Evolutionary conservation across 2,329 filamentous ascomycete genomes (phyloP), one percentile per base, ranked within the genome.

Genomic region (Clonostachys rosea): DNA sequence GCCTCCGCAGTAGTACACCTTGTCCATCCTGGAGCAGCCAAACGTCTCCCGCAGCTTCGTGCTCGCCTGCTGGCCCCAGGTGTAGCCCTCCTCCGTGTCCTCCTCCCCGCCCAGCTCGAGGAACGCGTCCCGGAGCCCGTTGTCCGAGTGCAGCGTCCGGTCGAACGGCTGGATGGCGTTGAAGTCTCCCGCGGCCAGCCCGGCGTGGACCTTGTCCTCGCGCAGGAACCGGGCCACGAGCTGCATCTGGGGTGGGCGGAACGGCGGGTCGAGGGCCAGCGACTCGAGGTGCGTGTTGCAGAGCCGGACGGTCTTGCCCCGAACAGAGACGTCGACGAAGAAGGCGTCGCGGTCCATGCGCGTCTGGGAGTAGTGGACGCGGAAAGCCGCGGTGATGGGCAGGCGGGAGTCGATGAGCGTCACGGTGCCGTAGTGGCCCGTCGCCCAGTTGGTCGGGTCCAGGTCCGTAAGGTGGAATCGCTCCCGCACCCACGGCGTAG

Each of bases 251-350:
- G 61, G 53, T 0, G 75, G 75, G 0, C 79, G 69, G 16, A 68
- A 59, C 1, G 77, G 75, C 1, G 75, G 76, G 5, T 71, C 58
- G 1, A 70, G 60, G 0, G 68, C 64, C 14, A 83, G 60, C 3
- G 75, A 79, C 56, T 83, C 79, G 5, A 83, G 73, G 54, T 83
- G 79, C 1, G 72, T 74, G 55, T 79, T 80, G 59, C 77, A 79
- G 5, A 82, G 54, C 5, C 78, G 68, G 6, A 81, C 51, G 0
- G 59, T 59, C 43, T 54, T 59, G 34, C 46, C 46, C 18, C 54
- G 35, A 18, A 73, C 46, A 0, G 50, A 47, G 20, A 54, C 41
- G 46, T 83, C 78, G n/a, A 79, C 67, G 47, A 81, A 81, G 2
- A 81, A 58, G 4, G 64, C 78, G 54, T 83, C 79, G 6, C 78